Conservation (phyloP, 2,329 filamentous ascomycete species). For the Fusarium veterinarium region DNA sequence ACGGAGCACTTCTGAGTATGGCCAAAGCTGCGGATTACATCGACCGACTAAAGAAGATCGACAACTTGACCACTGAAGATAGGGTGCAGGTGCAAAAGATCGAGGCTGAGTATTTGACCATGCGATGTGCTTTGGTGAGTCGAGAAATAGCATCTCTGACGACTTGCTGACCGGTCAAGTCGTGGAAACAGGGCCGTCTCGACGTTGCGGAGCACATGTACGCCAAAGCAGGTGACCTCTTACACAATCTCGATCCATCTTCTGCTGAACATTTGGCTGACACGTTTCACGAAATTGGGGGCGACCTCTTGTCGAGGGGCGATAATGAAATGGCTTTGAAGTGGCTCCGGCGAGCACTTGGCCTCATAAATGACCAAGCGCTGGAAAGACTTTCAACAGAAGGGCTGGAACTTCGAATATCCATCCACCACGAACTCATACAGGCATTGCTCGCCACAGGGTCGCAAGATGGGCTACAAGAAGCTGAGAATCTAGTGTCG, state of each 20-base stretch:
- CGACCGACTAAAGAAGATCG: slow-evolving; percentile 30
- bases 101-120: slow-evolving; percentile 71
- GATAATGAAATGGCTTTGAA: slow-evolving; percentile 68
- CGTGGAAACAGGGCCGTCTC: slow-evolving; percentile 77
- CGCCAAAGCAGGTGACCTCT: slow-evolving; percentile 62
- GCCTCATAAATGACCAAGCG: slow-evolving; percentile 66
- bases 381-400: slow-evolving; percentile 67
- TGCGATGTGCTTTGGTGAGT: slow-evolving; percentile 74
- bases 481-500: slow-evolving; percentile 68
- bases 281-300: slow-evolving; percentile 78
- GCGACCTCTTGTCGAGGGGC: slow-evolving; percentile 62
- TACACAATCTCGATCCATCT: slow-evolving; percentile 55
- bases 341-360: slow-evolving; percentile 79
- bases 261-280: slow-evolving; percentile 73
- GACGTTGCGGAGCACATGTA: slow-evolving; percentile 86
- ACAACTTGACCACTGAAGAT: background rate
- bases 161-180: slow-evolving; percentile 58
- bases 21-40: slow-evolving; percentile 71
- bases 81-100: slow-evolving; percentile 48
- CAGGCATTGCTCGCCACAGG: slow-evolving; percentile 63
- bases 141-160: background rate
- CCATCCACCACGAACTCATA: slow-evolving; percentile 73
- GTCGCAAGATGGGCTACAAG: slow-evolving; percentile 57
- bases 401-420: slow-evolving; percentile 71
- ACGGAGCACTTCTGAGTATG: slow-evolving; percentile 70